Evolutionary conservation across 2,329 filamentous ascomycete genomes (phyloP), one percentile per base, ranked within the genome.

Genomic region (Ophiostoma sp.): DNA sequence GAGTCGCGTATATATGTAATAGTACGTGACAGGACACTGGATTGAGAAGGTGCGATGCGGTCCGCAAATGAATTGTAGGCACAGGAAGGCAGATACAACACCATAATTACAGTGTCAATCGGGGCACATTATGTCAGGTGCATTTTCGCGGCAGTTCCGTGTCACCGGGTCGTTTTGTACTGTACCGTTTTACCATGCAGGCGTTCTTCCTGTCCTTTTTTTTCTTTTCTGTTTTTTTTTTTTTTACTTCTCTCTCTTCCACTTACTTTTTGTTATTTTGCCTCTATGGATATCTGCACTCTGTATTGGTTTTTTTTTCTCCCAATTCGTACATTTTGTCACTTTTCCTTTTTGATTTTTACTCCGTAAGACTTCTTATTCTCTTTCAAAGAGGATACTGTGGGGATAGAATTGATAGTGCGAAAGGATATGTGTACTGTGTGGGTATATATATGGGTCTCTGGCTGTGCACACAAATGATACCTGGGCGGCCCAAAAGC

Each of bases 1-100:
- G 60, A 71, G 67, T 67, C 52, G 52, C 52, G n/a, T 23, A 23
- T 27, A 57, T 57, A 10, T 41, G 15, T 15, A 15, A 13, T 39
- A 36, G 6, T 54, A 27, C 41, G 41, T 44, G 41, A 44, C 41
- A 11, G n/a, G 52, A 48, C n/a, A 57, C 52, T 10, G 11, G 23
- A 27, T 27, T 57, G 52, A 57, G 23, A 57, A 57, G 52, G 52
- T 57, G 52, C 52, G n/a, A 27, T 27, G 52, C 23, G 23, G 27
- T 15, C 44, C 7, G 44, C 17, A 48, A 48, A 48, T n/a, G 20
- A 48, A 48, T 48, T 48, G 7, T 20, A 48, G 20, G 17, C 6
- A 48, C 44, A 48, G 17, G 44, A 48, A 48, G 44, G 44, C 39
- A 41, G 11, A 41, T 10, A 48, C 20, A 48, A 7, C 44, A 48